Evolutionary conservation across 345 rosid species (phyloP).

Genomic region (Acer saccharum): DNA sequence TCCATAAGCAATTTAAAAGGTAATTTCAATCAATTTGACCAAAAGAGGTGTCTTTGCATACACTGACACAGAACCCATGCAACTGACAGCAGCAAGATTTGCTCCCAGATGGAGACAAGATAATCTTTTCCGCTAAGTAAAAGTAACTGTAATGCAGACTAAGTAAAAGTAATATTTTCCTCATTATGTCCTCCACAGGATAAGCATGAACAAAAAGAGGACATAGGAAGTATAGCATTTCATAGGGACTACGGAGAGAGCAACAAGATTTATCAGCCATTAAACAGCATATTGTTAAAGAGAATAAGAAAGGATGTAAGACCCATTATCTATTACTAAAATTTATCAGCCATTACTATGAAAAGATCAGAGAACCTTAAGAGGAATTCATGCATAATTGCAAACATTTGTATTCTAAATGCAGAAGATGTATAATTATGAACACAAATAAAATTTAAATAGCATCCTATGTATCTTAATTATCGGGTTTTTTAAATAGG

Average conservation of each 20-base stretch:
- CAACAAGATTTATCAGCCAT: too few species aligned
- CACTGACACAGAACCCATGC: background rate
- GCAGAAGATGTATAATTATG: background rate
- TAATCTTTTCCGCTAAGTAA: background rate
- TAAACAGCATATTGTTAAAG: background rate
- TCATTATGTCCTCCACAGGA: background rate
- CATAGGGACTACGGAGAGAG: background rate
- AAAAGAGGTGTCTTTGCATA: background rate
- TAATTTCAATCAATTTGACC: background rate
- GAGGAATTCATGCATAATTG: background rate
- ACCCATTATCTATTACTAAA: background rate
- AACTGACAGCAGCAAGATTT: background rate
- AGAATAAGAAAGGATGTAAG: background rate
- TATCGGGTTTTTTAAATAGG: too few species aligned
- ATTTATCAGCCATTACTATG: too few species aligned
- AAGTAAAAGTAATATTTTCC: background rate
- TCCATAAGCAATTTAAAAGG: background rate
- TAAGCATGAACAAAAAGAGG: background rate
- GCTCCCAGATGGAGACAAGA: slow-evolving; percentile 3
- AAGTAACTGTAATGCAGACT: too few species aligned
- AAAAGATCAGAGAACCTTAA: background rate
- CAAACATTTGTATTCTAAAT: background rate
- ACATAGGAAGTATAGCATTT: background rate
- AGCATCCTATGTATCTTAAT: slow-evolving; percentile 2
- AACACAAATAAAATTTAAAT: slow-evolving; percentile 7